A percentile compares a stretch with the other conserved stretches of the same genome.
Evolutionary conservation across 2,329 filamentous ascomycete species (phyloP).

Genomic region (Fusarium beomiforme): DNA sequence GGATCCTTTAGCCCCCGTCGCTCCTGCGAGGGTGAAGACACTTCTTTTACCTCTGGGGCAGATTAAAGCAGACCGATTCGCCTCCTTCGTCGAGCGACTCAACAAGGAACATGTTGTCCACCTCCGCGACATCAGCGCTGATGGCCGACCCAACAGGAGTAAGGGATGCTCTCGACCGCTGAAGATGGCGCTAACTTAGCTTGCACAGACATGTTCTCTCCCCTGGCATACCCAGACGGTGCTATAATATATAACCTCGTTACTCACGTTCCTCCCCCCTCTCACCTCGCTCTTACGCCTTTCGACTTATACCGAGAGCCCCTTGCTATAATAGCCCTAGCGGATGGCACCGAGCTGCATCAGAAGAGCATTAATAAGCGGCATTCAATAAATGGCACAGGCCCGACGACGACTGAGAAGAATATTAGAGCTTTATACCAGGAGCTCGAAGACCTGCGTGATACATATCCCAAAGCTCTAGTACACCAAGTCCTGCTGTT

Average conservation of each 20-base stretch:
- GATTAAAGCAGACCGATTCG: slow-evolving; percentile 84
- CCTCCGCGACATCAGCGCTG: slow-evolving; percentile 85
- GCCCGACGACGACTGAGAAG: slow-evolving; percentile 62
- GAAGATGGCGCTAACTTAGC: slow-evolving; percentile 29
- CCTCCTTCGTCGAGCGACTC: slow-evolving; percentile 80
- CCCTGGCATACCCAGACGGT: slow-evolving; percentile 85
- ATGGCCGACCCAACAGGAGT: slow-evolving; percentile 88
- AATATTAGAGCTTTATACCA: slow-evolving; percentile 69
- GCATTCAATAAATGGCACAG: slow-evolving; percentile 61
- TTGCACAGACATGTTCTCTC: slow-evolving; percentile 86
- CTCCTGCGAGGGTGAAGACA: slow-evolving; percentile 89
- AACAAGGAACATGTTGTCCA: slow-evolving; percentile 83
- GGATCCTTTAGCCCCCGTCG: slow-evolving; percentile 89
- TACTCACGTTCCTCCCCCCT: slow-evolving; percentile 80
- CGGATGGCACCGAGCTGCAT: slow-evolving; percentile 79
- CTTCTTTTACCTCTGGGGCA: slow-evolving; percentile 87
- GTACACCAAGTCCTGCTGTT: slow-evolving; percentile 84
- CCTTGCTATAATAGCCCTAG: slow-evolving; percentile 83
- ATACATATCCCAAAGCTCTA: slow-evolving; percentile 78
- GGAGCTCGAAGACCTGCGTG: slow-evolving; percentile 76
- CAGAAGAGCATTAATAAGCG: slow-evolving; percentile 64
- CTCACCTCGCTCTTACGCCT: slow-evolving; percentile 81
- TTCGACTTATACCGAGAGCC: slow-evolving; percentile 93
- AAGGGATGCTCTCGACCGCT: slow-evolving; percentile 45
- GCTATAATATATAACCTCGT: slow-evolving; percentile 89